These are phyloP conservation scores for Lactuca saligna DNA, from an alignment of 129 eudicot species.

Conservation along the genomic window DNA sequence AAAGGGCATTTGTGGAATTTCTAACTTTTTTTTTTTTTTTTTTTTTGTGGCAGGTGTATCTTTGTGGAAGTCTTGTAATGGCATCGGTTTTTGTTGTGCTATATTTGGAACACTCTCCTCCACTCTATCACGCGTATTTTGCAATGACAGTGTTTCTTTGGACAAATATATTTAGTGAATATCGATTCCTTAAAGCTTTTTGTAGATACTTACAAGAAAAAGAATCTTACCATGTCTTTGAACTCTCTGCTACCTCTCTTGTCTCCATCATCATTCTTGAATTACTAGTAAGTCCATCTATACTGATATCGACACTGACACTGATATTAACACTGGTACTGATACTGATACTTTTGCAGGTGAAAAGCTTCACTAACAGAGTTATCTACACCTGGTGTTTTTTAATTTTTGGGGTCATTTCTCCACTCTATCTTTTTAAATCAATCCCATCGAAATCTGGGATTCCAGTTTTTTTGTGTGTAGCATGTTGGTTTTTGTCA, in stretches of 20 bases:
- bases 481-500: conserved; percentile 87
- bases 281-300: conserved; percentile 48
- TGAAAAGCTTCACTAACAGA: conserved; percentile 91
- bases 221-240: conserved; percentile 43
- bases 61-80: conserved; percentile 69
- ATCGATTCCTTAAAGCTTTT: conserved; percentile 64
- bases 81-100: conserved; percentile 46
- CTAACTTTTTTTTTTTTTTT: not conserved
- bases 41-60: conserved; percentile 56
- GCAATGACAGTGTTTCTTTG: conserved; percentile 91
- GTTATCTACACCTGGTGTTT: conserved; percentile 89
- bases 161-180: conserved; percentile 81
- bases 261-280: conserved; percentile 74
- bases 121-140: conserved; percentile 84
- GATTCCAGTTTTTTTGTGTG: conserved; percentile 60
- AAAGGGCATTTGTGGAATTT: not conserved
- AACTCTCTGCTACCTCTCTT: conserved; percentile 50
- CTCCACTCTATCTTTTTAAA: conserved; percentile 56
- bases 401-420: conserved; percentile 58
- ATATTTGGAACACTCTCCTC: conserved; percentile 83
- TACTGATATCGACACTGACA: not conserved
- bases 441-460: conserved; percentile 51
- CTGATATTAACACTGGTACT: not conserved
- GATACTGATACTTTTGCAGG: conserved; percentile 39
- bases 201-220: conserved; percentile 52